Evolutionary conservation across 768 basidiomycete genomes (phyloP).

Genomic region (Scleroderma citrinum): DNA sequence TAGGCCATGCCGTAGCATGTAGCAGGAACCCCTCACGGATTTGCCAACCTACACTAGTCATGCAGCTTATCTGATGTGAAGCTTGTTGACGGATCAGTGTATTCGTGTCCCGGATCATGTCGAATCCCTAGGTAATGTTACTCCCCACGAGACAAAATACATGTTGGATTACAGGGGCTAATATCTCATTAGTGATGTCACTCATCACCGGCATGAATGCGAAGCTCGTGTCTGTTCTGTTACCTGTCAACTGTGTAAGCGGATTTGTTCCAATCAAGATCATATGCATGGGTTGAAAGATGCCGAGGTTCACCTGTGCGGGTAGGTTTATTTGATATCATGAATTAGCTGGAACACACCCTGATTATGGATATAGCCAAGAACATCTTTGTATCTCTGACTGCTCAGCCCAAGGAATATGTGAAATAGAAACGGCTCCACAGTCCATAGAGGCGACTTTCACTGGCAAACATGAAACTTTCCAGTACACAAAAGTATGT

Average conservation of each 20-base stretch:
- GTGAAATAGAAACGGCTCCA: constrained; percentile 51
- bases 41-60: constrained; percentile 26
- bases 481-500: constrained; percentile 56
- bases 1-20: constrained; percentile 12
- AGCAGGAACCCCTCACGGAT: neutral
- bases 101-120: constrained; percentile 39
- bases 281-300: constrained; percentile 49
- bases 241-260: constrained; percentile 48
- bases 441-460: constrained; percentile 57
- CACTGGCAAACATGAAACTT: constrained; percentile 51
- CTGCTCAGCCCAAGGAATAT: constrained; percentile 46
- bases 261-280: constrained; percentile 39
- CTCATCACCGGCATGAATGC: constrained; percentile 45
- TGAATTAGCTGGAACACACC: neutral
- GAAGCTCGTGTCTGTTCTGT: constrained; percentile 48
- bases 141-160: too few species aligned
- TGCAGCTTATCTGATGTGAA: constrained; percentile 33
- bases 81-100: constrained; percentile 21
- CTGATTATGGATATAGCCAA: constrained; percentile 30
- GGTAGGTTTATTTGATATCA: constrained; percentile 33
- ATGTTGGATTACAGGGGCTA: too few species aligned
- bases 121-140: constrained; percentile 32
- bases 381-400: constrained; percentile 39
- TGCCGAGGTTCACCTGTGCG: constrained; percentile 48
- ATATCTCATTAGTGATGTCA: constrained; percentile 33